Base-by-base conservation (phyloP, 2,329 filamentous ascomycete genomes). In the Lasiodiplodia theobromae region DNA sequence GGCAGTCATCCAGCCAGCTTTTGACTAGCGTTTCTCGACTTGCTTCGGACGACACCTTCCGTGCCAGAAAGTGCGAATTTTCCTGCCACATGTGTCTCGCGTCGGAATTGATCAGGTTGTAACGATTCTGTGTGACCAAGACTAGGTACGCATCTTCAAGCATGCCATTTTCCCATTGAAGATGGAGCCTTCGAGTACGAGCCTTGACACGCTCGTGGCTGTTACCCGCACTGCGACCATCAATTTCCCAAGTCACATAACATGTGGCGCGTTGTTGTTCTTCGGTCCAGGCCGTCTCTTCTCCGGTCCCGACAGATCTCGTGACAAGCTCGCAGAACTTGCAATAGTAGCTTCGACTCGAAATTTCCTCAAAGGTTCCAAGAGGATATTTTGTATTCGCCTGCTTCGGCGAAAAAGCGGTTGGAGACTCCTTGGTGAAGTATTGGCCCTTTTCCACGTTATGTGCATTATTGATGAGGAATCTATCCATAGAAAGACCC, bases 201-300 rank as follows among this genome's bases (percentile, higher is more conserved):
- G 62, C 25, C 14, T 56, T 52, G 37, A 44, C 64, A 4, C 11
- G 6, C 38, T 14, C 21, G 3, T n/a, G 11, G 23, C 64, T 16
- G 11, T 10, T 23, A 7, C 60, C n/a, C 2, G 65, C 47, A 11
- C 47, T 66, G 23, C 69, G 54, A 7, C 67, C 69, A 23, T 69
- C 69, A 6, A 70, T 47, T 38, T 70, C 67, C 69, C 68, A 69
- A n/a, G 60, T 69, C 18, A 67, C 18, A 53, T n/a, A 65, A 51
- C 69, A 70, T 5, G 16, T 51, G 2, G 62, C 25, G 25, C 52
- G 21, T 12, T 8, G 2, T 52, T 34, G 34, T 10, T 54, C 25
- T 11, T 31, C 40, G 14, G n/a, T 34, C 21, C 5, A 34, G 18
- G 12, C 49, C 3, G 8, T 21, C 23, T 34, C 52, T 31, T 54